Percentiles rank a stretch among this genome's conserved stretches.
These are phyloP conservation scores for Trichophyton schoenleinii DNA, from an alignment of 2,329 filamentous ascomycete species.

Conservation along the genomic window DNA sequence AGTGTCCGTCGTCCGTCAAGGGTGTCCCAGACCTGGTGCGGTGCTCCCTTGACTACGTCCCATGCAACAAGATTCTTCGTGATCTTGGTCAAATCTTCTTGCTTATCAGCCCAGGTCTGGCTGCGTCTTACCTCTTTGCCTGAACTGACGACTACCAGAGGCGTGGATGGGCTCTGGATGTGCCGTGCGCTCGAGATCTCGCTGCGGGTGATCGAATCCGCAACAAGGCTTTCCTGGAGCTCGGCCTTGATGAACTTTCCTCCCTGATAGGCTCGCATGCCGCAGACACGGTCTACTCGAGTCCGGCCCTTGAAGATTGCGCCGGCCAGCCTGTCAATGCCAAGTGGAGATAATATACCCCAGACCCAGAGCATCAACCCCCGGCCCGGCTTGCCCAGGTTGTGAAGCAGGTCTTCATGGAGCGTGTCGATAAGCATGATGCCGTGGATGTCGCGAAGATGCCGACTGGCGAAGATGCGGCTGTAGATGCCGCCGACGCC, in stretches of 20 bases:
- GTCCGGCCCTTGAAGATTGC: constrained; percentile 71
- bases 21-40: constrained; percentile 76
- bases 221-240: constrained; percentile 84
- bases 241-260: constrained; percentile 81
- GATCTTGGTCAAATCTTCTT: constrained; percentile 68
- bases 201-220: constrained; percentile 67
- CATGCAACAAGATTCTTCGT: constrained; percentile 68
- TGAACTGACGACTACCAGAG: constrained; percentile 71
- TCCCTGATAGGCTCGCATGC: constrained; percentile 61
- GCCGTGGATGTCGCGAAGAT: constrained; percentile 60
- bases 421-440: constrained; percentile 77
- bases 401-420: constrained; percentile 69
- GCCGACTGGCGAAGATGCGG: constrained; percentile 78
- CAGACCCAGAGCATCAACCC: constrained; percentile 80
- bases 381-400: constrained; percentile 50
- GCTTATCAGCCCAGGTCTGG: constrained; percentile 66
- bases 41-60: constrained; percentile 76
- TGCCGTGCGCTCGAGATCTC: constrained; percentile 67
- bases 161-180: constrained; percentile 64
- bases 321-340: constrained; percentile 65
- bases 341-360: constrained; percentile 75
- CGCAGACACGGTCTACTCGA: constrained; percentile 74
- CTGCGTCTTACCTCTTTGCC: constrained; percentile 56
- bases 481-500: constrained; percentile 81
- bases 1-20: constrained; percentile 58